Evolutionary conservation across 805 yeast species (phyloP).

Genomic region (Candida tibetensis): DNA sequence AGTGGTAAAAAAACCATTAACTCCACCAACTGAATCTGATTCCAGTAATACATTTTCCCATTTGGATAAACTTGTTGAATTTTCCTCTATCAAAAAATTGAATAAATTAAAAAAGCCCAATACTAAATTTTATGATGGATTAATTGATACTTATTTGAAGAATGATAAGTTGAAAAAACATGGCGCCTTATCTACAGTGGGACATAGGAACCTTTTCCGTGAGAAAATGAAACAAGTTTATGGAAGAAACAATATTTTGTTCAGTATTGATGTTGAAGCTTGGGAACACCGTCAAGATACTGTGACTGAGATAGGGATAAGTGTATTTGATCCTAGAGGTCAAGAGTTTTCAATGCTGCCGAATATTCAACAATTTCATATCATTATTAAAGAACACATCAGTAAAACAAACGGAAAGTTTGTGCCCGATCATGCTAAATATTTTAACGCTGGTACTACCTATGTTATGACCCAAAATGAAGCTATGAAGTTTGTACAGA

Average conservation of each 20-base stretch:
- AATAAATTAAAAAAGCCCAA: background rate
- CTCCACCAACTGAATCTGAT: no score
- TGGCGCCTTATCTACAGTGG: no score
- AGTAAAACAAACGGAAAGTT: constrained; percentile 48
- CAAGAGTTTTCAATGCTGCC: constrained; percentile 42
- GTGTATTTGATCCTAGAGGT: constrained; percentile 53
- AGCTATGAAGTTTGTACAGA: constrained; percentile 39
- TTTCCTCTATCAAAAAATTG: background rate
- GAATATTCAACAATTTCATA: constrained; percentile 35
- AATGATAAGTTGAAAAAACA: background rate
- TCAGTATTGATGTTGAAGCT: constrained; percentile 58
- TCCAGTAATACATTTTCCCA: no score
- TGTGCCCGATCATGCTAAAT: constrained; percentile 52
- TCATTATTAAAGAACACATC: constrained; percentile 44
- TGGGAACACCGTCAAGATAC: constrained; percentile 42
- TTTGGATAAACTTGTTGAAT: no score
- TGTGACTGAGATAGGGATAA: constrained; percentile 57
- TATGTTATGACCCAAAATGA: constrained; percentile 36
- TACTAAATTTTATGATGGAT: background rate
- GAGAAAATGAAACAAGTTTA: constrained; percentile 16
- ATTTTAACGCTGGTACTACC: constrained; percentile 52
- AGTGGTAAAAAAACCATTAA: no score
- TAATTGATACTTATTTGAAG: background rate
- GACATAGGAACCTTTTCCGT: no score
- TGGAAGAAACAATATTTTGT: constrained; percentile 26